Conservation (phyloP, 169 alveolate genomes). For the Plasmodium inui region DNA sequence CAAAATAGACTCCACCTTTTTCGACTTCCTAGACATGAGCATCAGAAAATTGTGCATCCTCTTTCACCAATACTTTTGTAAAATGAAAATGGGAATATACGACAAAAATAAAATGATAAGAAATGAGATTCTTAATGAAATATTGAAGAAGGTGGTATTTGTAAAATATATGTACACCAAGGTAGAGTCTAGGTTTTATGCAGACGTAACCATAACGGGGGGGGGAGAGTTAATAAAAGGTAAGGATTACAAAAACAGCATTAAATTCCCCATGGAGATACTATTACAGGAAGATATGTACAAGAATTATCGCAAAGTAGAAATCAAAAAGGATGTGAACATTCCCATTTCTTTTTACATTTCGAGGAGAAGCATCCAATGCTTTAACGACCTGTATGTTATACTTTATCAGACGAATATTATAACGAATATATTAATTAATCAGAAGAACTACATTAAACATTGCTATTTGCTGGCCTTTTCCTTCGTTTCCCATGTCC, state of each 20-base stretch:
- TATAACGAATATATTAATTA: constrained; percentile 63
- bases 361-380: constrained; percentile 20
- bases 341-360: constrained; percentile 68
- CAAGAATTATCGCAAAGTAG: constrained; percentile 40
- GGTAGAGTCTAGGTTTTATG: constrained; percentile 28
- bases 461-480: constrained; percentile 68
- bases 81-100: constrained; percentile 62
- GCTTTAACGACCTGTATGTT: constrained; percentile 36
- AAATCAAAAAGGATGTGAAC: constrained; percentile 65
- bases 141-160: constrained; percentile 36
- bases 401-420: constrained; percentile 69
- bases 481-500: constrained; percentile 47
- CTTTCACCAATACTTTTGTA: constrained; percentile 52
- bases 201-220: constrained; percentile 16
- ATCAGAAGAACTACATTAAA: constrained; percentile 67
- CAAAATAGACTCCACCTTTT: constrained; percentile 37
- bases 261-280: constrained; percentile 56
- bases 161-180: constrained; percentile 59
- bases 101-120: constrained; percentile 35
- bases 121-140: constrained; percentile 56
- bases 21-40: constrained; percentile 70
- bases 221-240: constrained; percentile 20
- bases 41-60: constrained; percentile 61
- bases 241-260: constrained; percentile 34
- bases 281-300: constrained; percentile 42